Evolutionary conservation across 352 stramenopile genomes (phyloP).

Genomic region (Pythium phragmitis): DNA sequence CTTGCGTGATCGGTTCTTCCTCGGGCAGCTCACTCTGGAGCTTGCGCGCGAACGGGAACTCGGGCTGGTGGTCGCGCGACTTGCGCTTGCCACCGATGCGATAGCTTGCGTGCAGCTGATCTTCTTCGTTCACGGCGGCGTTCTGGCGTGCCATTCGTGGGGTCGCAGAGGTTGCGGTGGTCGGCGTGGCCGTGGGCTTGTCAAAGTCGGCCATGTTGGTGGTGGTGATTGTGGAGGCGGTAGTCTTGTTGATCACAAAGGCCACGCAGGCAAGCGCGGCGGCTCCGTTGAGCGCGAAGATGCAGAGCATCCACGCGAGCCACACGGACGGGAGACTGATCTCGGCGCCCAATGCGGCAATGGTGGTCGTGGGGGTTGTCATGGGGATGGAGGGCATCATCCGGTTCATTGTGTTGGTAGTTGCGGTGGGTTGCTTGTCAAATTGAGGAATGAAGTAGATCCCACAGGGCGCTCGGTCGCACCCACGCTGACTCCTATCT

Average conservation of each 20-base stretch:
- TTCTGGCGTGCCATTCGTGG: conserved; percentile 18
- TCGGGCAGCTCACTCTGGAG: conserved; percentile 7
- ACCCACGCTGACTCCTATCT: conserved; percentile 12
- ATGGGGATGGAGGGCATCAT: conserved; percentile 12
- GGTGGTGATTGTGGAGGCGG: neutral
- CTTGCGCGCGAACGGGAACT: conserved; percentile 22
- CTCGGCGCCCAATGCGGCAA: conserved; percentile 14
- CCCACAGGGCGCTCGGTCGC: neutral
- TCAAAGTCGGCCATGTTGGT: neutral
- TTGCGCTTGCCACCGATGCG: conserved; percentile 34
- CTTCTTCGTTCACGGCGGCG: conserved; percentile 12
- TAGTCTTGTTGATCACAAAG: conserved; percentile 27
- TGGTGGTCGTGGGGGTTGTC: conserved; percentile 2
- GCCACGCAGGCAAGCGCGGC: conserved; percentile 28
- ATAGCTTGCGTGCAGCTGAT: neutral
- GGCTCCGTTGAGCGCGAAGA: conserved; percentile 28
- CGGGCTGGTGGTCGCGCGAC: conserved; percentile 18
- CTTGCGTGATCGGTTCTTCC: conserved; percentile 17
- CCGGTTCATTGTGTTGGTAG: conserved; percentile 19
- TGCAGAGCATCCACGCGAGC: conserved; percentile 32
- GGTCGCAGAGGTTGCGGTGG: neutral
- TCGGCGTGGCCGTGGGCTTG: neutral
- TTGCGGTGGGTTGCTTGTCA: conserved; percentile 30
- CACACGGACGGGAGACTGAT: conserved; percentile 23
- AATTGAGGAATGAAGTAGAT: conserved; percentile 27